Evolutionary conservation across 176 grass and related monocot species (phyloP), one percentile per base, ranked within the genome.

Genomic region (Pharus latifolius): DNA sequence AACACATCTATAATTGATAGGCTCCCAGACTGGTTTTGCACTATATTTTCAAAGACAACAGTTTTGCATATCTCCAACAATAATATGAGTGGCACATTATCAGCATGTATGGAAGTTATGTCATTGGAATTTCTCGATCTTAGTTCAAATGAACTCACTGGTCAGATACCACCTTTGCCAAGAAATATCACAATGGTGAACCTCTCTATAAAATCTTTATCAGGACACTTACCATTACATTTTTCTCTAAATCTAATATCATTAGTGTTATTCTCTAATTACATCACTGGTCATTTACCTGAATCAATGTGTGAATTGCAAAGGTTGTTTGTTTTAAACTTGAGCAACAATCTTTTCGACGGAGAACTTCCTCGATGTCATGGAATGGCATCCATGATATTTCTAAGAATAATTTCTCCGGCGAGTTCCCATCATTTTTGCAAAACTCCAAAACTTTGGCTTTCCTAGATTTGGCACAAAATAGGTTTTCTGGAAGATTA

Each of bases 1-100:
- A 70, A 35, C n/a, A 41, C 79, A 11, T 3, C 44, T 9, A 75
- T 88, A 66, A 17, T 3, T 5, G 80, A 45, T 7, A 31, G 5
- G 13, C 3, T 88, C 31, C 85, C 80, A 15, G 26, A 52, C 5
- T 88, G 75, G 75, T 79, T 88, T 16, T 70, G 22, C 5, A 52
- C 60, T 43, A 1, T 16, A 24, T 46, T 69, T 60, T 62, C 68
- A 20, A 55, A 69, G 2, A 10, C 14, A 1, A 11, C 0, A 14
- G 7, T 0, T 54, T 12, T 88, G 45, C 38, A 64, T n/a, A 37
- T 73, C 0, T 81, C 64, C 8, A 47, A 71, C 10, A 72, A 83
- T 49, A 10, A 32, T 45, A 82, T 82, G 2, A 52, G 16, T 15
- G 77, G 70, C 8, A 46, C 2, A 3, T 41, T 86, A 19, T 55